Evolutionary conservation across 345 rosid genomes (phyloP).

Genomic region (Eucalyptus virginea): DNA sequence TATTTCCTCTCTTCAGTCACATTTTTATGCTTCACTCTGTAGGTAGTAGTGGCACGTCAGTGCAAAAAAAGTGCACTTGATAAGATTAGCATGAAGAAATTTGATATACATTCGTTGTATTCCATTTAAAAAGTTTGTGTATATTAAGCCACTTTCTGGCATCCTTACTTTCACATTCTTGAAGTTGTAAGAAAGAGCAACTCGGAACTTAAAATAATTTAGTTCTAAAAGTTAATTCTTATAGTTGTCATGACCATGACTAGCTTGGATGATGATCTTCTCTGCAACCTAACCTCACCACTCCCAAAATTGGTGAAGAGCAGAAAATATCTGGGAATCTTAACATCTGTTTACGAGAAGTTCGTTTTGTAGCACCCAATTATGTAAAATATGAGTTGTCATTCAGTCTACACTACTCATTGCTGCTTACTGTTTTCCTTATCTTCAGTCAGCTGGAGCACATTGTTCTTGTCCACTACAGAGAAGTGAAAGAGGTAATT

Average conservation of each 20-base stretch:
- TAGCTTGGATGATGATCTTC: neutral
- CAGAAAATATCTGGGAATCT: neutral
- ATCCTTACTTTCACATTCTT: neutral
- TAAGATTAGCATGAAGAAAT: neutral
- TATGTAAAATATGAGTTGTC: neutral
- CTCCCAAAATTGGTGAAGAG: neutral
- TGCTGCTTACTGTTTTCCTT: neutral
- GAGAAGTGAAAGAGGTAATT: slow-evolving; percentile 80
- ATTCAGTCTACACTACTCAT: neutral
- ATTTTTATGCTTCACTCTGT: neutral
- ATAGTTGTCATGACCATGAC: neutral
- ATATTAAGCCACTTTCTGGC: neutral
- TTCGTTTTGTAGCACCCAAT: neutral
- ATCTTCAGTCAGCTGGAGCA: slow-evolving; percentile 72
- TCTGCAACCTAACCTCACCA: neutral
- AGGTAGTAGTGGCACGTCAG: neutral
- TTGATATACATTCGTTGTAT: neutral
- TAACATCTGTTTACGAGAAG: neutral
- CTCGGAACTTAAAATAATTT: neutral
- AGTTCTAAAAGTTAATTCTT: neutral
- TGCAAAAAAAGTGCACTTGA: neutral
- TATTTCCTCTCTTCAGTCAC: neutral
- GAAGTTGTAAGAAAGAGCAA: neutral
- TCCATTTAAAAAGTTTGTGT: neutral
- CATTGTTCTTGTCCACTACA: slow-evolving; percentile 70